Conservation (phyloP, 768 basidiomycete species). For the Mycena rebaudengoi region DNA sequence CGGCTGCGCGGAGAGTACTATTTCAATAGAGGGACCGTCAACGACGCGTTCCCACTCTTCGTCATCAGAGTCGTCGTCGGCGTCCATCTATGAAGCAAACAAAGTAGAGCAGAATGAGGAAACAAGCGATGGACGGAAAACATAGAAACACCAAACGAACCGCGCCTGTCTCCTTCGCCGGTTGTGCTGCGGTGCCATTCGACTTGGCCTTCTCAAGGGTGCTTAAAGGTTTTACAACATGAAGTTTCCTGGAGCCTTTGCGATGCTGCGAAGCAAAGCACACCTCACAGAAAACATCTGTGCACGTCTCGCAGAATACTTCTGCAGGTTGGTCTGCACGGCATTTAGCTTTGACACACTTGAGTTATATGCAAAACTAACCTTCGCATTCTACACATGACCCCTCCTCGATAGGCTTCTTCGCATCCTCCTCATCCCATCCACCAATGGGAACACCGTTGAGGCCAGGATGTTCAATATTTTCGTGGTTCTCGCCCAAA, state of each 20-base stretch:
- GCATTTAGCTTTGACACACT: neutral
- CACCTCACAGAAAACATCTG: constrained; percentile 82
- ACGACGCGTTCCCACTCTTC: constrained; percentile 54
- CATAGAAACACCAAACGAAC: constrained; percentile 31
- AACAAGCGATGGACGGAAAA: no score
- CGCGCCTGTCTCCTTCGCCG: constrained; percentile 38
- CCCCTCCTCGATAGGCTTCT: constrained; percentile 62
- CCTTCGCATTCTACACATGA: constrained; percentile 91
- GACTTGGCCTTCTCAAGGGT: constrained; percentile 35
- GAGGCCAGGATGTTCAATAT: constrained; percentile 64
- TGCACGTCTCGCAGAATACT: constrained; percentile 74
- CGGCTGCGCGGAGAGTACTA: constrained; percentile 62
- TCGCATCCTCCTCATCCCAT: constrained; percentile 72
- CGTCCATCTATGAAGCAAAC: constrained; percentile 54
- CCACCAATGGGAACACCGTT: constrained; percentile 53
- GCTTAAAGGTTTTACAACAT: constrained; percentile 59
- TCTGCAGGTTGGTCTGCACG: constrained; percentile 83
- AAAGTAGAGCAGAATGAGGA: no score
- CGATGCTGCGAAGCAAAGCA: constrained; percentile 88
- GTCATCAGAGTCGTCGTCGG: constrained; percentile 49
- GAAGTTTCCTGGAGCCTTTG: constrained; percentile 79
- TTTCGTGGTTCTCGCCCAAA: constrained; percentile 68
- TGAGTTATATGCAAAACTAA: constrained; percentile 36
- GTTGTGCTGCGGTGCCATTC: constrained; percentile 5
- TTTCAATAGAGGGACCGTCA: constrained; percentile 42